A percentile compares a stretch with the other conserved stretches of the same genome.
phyloP scores from a whole-genome alignment of 2,329 filamentous ascomycete genomes.

The Alternaria tenuissima region DNA sequence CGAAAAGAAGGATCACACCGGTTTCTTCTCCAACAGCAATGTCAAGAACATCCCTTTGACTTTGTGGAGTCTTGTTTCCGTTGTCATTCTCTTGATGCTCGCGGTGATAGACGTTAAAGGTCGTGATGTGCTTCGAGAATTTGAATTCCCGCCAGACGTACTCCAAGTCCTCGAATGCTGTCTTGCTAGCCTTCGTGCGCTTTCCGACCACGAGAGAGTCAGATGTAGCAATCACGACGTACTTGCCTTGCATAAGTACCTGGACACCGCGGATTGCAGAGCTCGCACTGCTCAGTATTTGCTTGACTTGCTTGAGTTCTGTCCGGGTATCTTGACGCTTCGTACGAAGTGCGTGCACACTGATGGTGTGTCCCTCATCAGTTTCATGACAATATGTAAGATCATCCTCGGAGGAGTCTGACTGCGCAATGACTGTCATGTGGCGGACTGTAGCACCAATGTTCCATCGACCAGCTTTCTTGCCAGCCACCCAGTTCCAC shows the following conservation, averaged over 20 bases:
- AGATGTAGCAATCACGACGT: constrained; percentile 65
- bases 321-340: constrained; percentile 35
- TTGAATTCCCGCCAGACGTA: constrained; percentile 65
- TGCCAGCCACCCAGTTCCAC: constrained; percentile 66
- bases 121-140: constrained; percentile 66
- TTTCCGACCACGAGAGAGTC: constrained; percentile 69
- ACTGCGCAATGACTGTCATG: constrained; percentile 41
- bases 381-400: neutral
- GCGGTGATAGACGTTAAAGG: constrained; percentile 43
- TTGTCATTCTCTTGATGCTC: constrained; percentile 63
- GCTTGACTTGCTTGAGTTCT: constrained; percentile 38
- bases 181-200: constrained; percentile 45
- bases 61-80: constrained; percentile 43
- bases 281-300: constrained; percentile 48
- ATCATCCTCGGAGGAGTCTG: constrained; percentile 14
- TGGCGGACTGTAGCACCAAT: constrained; percentile 48
- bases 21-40: constrained; percentile 78
- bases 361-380: constrained; percentile 40
- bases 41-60: constrained; percentile 64
- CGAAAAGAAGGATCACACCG: constrained; percentile 83
- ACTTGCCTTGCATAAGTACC: constrained; percentile 63
- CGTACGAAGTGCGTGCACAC: constrained; percentile 45
- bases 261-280: constrained; percentile 50
- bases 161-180: constrained; percentile 49
- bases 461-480: constrained; percentile 55